Evolutionary conservation across 805 yeast genomes (phyloP), one percentile per base, ranked within the genome.

Genomic region (Pichia cabralensis): DNA sequence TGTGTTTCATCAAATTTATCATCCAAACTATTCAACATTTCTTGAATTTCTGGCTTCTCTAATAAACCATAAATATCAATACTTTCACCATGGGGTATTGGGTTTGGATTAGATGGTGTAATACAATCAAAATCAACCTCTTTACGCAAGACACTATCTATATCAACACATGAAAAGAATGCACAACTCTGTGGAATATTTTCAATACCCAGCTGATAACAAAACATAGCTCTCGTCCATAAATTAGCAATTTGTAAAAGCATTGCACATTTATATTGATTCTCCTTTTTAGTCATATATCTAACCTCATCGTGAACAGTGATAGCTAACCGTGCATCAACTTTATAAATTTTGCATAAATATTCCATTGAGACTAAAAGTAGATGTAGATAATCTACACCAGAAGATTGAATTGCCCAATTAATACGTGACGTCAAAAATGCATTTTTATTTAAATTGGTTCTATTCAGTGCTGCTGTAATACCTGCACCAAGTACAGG

Each of bases 341-440:
- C 61, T 4, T 62, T 50, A 55, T 75, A 89, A 41, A 65, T 69
- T 26, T 72, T 66, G 26, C 72, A 64, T 46, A 92, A 63, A 48
- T 86, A 84, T 38, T 84, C 82, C 96, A 94, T 88, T 0, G 95
- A 74, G 5, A 85, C 72, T 31, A 89, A 67, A 40, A 92, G 55
- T 26, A 92, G 54, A 53, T 92, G 99, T 34, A 92, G 64, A 50
- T 94, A 92, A 54, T 92, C 98, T 14, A 94, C 99, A 24, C 98
- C 99, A 2, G 96, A 84, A 16, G 96, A 84, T 55, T 92, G 99
- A 52, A 92, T 92, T 1, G 96, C 84, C 99, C 99, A 92, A 50
- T 92, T 92, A 43, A 88, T 79, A 48, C 99, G 61, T 2, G 96
- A 85, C 0, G 98, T 92, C 44, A 92, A 59, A 52, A 79, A 92